A percentile compares a stretch with the other conserved stretches of the same genome.
These are phyloP conservation scores for Tephrocybe sp. DNA, from an alignment of 768 basidiomycete genomes.

Conservation along the genomic window DNA sequence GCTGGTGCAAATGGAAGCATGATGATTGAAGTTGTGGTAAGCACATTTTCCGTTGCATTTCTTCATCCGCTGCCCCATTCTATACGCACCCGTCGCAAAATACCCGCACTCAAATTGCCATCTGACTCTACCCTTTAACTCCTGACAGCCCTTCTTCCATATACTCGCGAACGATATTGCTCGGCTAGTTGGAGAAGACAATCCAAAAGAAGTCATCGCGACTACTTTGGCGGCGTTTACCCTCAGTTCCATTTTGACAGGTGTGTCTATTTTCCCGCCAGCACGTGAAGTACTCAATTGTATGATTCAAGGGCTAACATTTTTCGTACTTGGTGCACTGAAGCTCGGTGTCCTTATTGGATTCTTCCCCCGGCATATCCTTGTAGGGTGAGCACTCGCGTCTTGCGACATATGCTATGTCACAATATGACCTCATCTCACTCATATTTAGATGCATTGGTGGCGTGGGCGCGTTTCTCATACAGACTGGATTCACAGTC, in stretches of 20 bases:
- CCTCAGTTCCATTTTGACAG: constrained; percentile 84
- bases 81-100: not conserved
- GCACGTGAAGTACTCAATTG: no score
- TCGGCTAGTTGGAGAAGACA: constrained; percentile 62
- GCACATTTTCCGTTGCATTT: constrained; percentile 24
- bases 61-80: not conserved
- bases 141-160: constrained; percentile 85
- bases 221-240: constrained; percentile 91
- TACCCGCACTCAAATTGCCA: not conserved
- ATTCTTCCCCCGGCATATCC: constrained; percentile 95
- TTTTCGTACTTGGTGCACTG: constrained; percentile 83
- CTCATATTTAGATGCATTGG: constrained; percentile 68
- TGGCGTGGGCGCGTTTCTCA: constrained; percentile 92
- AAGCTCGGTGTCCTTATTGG: constrained; percentile 84
- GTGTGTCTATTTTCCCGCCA: no score
- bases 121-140: not conserved
- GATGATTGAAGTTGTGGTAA: constrained; percentile 98
- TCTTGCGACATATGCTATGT: not conserved
- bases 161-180: constrained; percentile 81
- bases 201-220: constrained; percentile 73
- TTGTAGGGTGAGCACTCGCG: constrained; percentile 69
- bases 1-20: constrained; percentile 89
- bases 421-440: not conserved
- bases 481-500: constrained; percentile 87
- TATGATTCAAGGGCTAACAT: constrained; percentile 70